These are phyloP conservation scores for Picochlorum sp. DNA, from an alignment of 139 green algal species.

Conservation along the genomic window DNA sequence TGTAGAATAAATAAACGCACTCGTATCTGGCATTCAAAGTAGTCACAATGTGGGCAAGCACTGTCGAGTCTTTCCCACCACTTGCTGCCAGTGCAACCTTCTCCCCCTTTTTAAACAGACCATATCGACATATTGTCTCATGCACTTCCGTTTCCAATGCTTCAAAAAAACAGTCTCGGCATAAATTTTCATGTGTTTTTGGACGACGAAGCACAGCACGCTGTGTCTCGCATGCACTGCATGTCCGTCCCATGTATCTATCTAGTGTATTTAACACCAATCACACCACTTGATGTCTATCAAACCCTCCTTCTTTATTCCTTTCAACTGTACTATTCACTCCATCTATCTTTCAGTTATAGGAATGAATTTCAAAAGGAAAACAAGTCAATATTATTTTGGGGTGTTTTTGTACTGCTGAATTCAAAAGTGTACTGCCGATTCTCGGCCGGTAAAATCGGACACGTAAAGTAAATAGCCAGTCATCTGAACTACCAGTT, in stretches of 20 bases:
- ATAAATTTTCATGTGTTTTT: conserved; percentile 75
- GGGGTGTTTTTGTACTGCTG: no score
- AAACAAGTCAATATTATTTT: no score
- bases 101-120: conserved; percentile 77
- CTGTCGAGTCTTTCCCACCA: conserved; percentile 92
- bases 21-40: conserved; percentile 77
- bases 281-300: background rate
- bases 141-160: conserved; percentile 89
- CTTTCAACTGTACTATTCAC: no score
- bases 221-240: conserved; percentile 23
- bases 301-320: no score
- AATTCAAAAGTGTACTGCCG: no score
- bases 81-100: conserved; percentile 82
- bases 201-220: conserved; percentile 48
- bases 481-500: no score
- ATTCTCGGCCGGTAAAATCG: no score
- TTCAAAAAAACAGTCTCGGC: conserved; percentile 81
- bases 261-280: background rate
- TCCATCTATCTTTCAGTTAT: no score
- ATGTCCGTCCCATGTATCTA: conserved; percentile 8
- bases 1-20: no score
- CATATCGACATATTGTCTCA: conserved; percentile 62
- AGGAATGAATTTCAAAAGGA: no score
- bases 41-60: conserved; percentile 90
- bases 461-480: no score